Conservation (phyloP, 257 asterid genomes). For the Gentiana macrophylla region DNA sequence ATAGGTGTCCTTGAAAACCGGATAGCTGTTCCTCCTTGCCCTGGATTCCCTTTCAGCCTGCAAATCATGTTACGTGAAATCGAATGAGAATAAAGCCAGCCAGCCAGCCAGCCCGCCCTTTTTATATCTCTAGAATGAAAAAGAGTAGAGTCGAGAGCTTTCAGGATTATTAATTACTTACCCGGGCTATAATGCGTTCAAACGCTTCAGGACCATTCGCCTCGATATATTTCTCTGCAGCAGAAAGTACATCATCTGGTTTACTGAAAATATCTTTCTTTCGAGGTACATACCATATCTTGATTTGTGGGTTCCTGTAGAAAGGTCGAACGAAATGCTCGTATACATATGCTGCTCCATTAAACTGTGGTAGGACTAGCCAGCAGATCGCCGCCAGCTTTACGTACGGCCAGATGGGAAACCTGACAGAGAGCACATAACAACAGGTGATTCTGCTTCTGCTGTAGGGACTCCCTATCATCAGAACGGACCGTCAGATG, state of each 20-base stretch:
- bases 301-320: conserved; percentile 61
- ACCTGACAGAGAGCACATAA: conserved; percentile 27
- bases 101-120: no score
- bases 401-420: conserved; percentile 79
- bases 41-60: conserved; percentile 86
- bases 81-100: neutral
- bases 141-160: neutral
- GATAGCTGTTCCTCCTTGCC: conserved; percentile 57
- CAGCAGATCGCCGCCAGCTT: conserved; percentile 66
- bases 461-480: neutral
- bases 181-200: conserved; percentile 76
- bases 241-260: conserved; percentile 61
- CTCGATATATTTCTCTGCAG: conserved; percentile 75
- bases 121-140: neutral
- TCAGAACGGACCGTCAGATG: neutral
- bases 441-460: neutral
- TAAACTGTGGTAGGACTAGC: conserved; percentile 83
- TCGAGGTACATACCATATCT: conserved; percentile 61
- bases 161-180: conserved; percentile 7
- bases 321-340: conserved; percentile 73
- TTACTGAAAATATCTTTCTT: conserved; percentile 54
- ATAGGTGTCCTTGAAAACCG: conserved; percentile 48
- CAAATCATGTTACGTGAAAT: neutral
- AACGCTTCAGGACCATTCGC: conserved; percentile 81
- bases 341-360: conserved; percentile 81